A percentile compares a stretch with the other conserved stretches of the same genome.
Evolutionary conservation across 2,329 filamentous ascomycete genomes (phyloP).

Genomic region (Rosellinia necatrix): DNA sequence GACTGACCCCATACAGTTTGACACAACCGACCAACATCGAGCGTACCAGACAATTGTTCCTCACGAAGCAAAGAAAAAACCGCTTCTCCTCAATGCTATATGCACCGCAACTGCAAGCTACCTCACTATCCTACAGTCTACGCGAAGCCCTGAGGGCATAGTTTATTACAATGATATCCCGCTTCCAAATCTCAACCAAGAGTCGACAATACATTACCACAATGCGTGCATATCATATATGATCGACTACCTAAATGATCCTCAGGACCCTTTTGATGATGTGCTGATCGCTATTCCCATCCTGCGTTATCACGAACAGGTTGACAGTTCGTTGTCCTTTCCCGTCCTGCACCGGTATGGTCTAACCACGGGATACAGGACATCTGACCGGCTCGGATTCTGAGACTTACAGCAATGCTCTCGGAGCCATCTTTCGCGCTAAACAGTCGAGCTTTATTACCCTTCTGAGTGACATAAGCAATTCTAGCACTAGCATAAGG

Average conservation of each 20-base stretch:
- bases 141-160: not conserved
- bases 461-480: not conserved
- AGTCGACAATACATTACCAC: slow-evolving; percentile 3
- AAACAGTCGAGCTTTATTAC: not conserved
- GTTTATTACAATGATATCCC: not conserved
- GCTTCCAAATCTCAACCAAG: not conserved
- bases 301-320: not conserved
- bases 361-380: not conserved
- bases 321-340: not conserved
- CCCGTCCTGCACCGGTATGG: not conserved
- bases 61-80: not conserved
- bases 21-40: slow-evolving; percentile 1
- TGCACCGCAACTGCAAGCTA: not conserved
- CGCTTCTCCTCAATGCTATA: slow-evolving; percentile 4
- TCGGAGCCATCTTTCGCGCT: not conserved
- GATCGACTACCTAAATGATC: slow-evolving; percentile 1
- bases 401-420: not conserved
- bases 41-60: slow-evolving; percentile 2
- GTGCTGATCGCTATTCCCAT: not conserved
- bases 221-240: slow-evolving; percentile 6
- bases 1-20: not conserved
- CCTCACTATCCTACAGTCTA: not conserved
- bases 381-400: not conserved
- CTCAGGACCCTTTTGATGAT: not conserved
- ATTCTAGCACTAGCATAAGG: not conserved